These are phyloP conservation scores for Capronia americana DNA, from an alignment of 2,329 filamentous ascomycete species.

Conservation along the genomic window DNA sequence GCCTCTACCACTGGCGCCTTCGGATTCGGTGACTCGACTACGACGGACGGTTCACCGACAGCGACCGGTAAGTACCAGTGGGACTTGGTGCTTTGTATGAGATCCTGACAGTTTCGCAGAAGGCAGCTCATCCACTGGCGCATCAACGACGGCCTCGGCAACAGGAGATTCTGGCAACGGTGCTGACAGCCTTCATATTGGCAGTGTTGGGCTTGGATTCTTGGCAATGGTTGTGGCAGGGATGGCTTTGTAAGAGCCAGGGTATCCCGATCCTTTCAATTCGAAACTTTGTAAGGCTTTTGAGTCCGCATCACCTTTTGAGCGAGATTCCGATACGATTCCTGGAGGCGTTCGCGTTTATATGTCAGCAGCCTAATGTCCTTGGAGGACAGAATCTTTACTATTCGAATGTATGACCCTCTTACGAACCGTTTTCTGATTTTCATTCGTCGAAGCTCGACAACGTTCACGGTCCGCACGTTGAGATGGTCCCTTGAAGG, in stretches of 20 bases:
- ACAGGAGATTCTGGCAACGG: conserved; percentile 27
- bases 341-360: conserved; percentile 4
- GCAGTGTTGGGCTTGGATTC: conserved; percentile 33
- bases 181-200: conserved; percentile 26
- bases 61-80: background rate
- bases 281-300: conserved; percentile 9
- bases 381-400: conserved; percentile 5
- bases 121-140: conserved; percentile 23
- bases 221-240: conserved; percentile 38
- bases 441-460: background rate
- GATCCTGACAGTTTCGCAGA: conserved; percentile 12
- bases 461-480: background rate
- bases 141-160: conserved; percentile 27
- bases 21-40: conserved; percentile 34
- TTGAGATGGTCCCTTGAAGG: background rate
- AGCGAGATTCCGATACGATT: conserved; percentile 7
- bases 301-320: conserved; percentile 10
- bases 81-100: background rate
- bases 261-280: background rate
- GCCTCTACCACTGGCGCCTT: conserved; percentile 37
- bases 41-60: conserved; percentile 27
- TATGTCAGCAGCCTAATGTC: conserved; percentile 1
- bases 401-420: background rate
- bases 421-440: background rate
- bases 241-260: conserved; percentile 32